phyloP scores from a whole-genome alignment of 108 stramenopile species.

The Nitzschia inconspicua region DNA sequence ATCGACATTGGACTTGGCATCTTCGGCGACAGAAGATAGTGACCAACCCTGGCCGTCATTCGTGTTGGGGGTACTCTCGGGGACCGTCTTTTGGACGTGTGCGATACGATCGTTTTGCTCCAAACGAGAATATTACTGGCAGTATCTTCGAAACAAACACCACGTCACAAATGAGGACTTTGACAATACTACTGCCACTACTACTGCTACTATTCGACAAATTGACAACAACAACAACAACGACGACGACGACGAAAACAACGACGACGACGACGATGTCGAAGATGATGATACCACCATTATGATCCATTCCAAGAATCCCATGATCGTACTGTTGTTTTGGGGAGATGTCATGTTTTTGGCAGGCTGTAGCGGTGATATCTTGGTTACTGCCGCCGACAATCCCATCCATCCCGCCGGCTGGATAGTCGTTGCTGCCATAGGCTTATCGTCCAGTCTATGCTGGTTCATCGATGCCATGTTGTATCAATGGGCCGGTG shows the following conservation, averaged over 20 bases:
- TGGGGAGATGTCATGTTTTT: constrained; percentile 4
- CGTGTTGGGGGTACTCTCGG: not conserved
- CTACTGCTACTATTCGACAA: not conserved
- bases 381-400: not conserved
- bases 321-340: constrained; percentile 6
- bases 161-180: not conserved
- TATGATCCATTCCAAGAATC: too few relatives aligned
- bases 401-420: not conserved
- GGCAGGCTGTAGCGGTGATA: constrained; percentile 4
- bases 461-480: constrained; percentile 9
- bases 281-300: too few relatives aligned
- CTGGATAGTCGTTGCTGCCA: not conserved
- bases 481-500: not conserved
- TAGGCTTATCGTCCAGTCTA: not conserved
- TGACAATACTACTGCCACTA: not conserved
- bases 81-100: not conserved
- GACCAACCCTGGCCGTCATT: constrained; percentile 16
- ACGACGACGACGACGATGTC: too few relatives aligned
- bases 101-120: not conserved
- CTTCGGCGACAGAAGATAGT: not conserved
- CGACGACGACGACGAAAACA: not conserved
- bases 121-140: not conserved
- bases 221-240: not conserved
- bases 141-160: not conserved
- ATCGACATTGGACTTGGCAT: not conserved